phyloP scores from a whole-genome alignment of 2,329 filamentous ascomycete species.

The Colletotrichum cereale region DNA sequence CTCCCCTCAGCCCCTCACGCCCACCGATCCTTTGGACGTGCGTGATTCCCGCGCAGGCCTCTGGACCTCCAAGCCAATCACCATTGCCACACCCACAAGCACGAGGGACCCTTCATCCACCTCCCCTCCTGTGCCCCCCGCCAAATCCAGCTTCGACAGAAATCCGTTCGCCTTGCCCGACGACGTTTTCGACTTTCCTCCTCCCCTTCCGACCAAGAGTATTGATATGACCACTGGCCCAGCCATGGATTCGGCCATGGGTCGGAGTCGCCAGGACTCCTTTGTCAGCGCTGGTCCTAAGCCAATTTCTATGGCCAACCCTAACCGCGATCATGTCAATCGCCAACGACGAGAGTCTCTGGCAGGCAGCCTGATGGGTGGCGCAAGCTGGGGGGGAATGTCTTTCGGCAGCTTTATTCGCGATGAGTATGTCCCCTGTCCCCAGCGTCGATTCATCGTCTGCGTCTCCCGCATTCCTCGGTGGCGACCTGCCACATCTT shows the following conservation, averaged over 20 bases:
- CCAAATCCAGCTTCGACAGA: conserved; percentile 44
- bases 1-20: conserved; percentile 60
- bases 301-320: conserved; percentile 75
- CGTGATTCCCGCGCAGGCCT: conserved; percentile 40
- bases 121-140: conserved; percentile 44
- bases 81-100: conserved; percentile 47
- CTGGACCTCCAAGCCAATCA: conserved; percentile 52
- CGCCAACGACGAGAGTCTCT: conserved; percentile 72
- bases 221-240: conserved; percentile 70
- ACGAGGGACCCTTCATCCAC: conserved; percentile 42
- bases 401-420: conserved; percentile 97
- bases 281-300: conserved; percentile 75
- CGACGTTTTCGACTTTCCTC: conserved; percentile 44
- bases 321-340: conserved; percentile 70
- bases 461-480: conserved; percentile 4
- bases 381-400: conserved; percentile 97
- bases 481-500: conserved; percentile 17
- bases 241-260: conserved; percentile 68
- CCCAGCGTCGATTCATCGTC: conserved; percentile 32
- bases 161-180: conserved; percentile 46
- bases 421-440: conserved; percentile 83
- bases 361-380: conserved; percentile 76
- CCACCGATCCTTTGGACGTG: conserved; percentile 49
- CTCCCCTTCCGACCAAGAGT: conserved; percentile 45
- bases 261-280: conserved; percentile 72